Evolutionary conservation across 495 filamentous ascomycete genomes (phyloP).

Genomic region (Penicillium chermesinum): DNA sequence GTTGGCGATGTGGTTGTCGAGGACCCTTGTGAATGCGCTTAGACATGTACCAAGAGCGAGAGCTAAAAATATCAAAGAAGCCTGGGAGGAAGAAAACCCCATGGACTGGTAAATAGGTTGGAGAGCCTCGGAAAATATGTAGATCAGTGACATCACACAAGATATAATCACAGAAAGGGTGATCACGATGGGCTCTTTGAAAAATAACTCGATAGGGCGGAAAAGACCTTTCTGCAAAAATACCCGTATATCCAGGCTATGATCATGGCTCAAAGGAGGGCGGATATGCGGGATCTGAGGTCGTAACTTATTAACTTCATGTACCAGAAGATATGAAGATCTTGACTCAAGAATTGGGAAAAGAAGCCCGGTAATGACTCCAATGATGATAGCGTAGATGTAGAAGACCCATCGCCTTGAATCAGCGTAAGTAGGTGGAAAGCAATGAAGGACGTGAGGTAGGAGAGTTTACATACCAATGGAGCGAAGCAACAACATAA

Average conservation of each 20-base stretch:
- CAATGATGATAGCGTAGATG: constrained; percentile 36
- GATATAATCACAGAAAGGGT: constrained; percentile 42
- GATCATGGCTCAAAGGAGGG: constrained; percentile 38
- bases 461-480: constrained; percentile 22
- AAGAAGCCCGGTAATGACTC: constrained; percentile 29
- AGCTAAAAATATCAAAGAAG: constrained; percentile 44
- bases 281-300: constrained; percentile 18
- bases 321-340: constrained; percentile 35
- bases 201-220: constrained; percentile 41
- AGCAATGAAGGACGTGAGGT: not conserved
- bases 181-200: constrained; percentile 47
- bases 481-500: constrained; percentile 30
- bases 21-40: constrained; percentile 39
- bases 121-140: constrained; percentile 50
- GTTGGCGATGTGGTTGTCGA: constrained; percentile 33
- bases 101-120: constrained; percentile 40
- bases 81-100: constrained; percentile 29
- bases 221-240: constrained; percentile 39
- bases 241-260: constrained; percentile 29
- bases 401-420: constrained; percentile 44
- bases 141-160: constrained; percentile 46
- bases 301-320: constrained; percentile 27
- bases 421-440: not conserved
- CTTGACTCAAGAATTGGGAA: constrained; percentile 40
- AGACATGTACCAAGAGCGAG: constrained; percentile 39